Percentiles rank a stretch among this genome's conserved stretches.
phyloP scores from a whole-genome alignment of 768 basidiomycete genomes.

The Lentinula aciculospora region DNA sequence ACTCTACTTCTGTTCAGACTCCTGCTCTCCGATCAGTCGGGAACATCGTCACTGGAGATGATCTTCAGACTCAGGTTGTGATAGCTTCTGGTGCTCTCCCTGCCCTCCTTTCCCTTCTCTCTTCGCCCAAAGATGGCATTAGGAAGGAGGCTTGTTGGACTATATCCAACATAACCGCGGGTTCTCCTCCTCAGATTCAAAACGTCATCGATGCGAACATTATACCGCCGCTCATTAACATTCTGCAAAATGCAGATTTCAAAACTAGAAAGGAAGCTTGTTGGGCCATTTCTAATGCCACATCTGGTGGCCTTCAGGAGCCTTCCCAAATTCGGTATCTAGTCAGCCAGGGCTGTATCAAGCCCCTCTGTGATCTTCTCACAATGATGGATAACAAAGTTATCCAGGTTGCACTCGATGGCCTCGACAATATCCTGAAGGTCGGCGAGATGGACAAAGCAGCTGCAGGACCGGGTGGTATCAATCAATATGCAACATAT shows the following conservation, averaged over 20 bases:
- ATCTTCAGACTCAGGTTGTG: slow-evolving; percentile 98
- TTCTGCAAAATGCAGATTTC: slow-evolving; percentile 96
- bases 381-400: slow-evolving; percentile 99
- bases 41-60: slow-evolving; percentile 99
- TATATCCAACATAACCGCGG: slow-evolving; percentile 97
- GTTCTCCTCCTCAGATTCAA: slow-evolving; percentile 95
- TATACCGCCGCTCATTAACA: slow-evolving; percentile 97
- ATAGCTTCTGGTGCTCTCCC: slow-evolving; percentile 97
- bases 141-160: slow-evolving; percentile 99
- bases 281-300: slow-evolving; percentile 99
- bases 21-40: slow-evolving; percentile 97
- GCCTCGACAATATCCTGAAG: slow-evolving; percentile 96
- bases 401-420: slow-evolving; percentile 96
- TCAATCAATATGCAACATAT: slow-evolving; percentile 89
- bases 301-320: slow-evolving; percentile 94
- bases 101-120: slow-evolving; percentile 87
- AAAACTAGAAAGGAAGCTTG: slow-evolving; percentile 99
- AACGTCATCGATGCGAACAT: slow-evolving; percentile 97
- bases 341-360: slow-evolving; percentile 96
- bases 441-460: slow-evolving; percentile 95
- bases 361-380: slow-evolving; percentile 93
- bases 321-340: slow-evolving; percentile 97
- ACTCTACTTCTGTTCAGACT: slow-evolving; percentile 93
- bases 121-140: slow-evolving; percentile 97
- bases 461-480: slow-evolving; percentile 70